Evolutionary conservation across 495 filamentous ascomycete species (phyloP), one percentile per base, ranked within the genome.

Genomic region (Lasiosphaeris hirsuta): DNA sequence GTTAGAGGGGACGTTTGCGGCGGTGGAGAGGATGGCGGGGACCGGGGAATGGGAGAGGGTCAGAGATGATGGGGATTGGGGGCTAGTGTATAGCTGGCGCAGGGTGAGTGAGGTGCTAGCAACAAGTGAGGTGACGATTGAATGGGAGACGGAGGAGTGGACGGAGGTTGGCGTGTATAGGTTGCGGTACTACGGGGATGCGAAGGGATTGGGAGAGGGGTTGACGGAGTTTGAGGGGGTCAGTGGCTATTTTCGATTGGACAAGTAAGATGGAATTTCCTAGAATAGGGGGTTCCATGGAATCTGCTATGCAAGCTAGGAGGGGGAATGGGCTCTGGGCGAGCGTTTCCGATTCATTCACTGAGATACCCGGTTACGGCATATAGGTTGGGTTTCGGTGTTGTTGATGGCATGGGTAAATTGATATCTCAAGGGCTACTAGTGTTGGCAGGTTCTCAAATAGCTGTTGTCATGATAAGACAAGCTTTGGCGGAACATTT

Each of bases 161-260:
- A 68, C 73, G 7, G 65, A 60, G 69, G 65, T 68, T 4, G 68
- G 63, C 82, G 77, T 77, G 62, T 97, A 96, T 75, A 78, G 92
- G 30, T 72, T 97, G 53, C 81, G 80, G 73, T 97, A 97, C 64
- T 94, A 84, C 74, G 93, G 93, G 0, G 90, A 96, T 71, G 80
- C 84, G 19, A 97, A 92, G 79, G 74, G 76, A 13, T 56, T 86
- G 19, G 68, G 74, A 9, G 92, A 92, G n/a, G 71, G 63, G 15
- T 82, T 96, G 44, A 80, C 76, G 40, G 64, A 78, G 47, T 96
- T 97, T 77, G 86, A 92, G 67, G 92, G 92, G 0, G 76, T 80
- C 11, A 90, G 89, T 67, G 56, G 95, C 97, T 74, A 81, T 81
- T 8, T 44, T 70, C 15, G 49, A 49, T n/a, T 57, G 60, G 56